Conservation (phyloP, 441 rosid species). For the Pelargonium citronellum region DNA sequence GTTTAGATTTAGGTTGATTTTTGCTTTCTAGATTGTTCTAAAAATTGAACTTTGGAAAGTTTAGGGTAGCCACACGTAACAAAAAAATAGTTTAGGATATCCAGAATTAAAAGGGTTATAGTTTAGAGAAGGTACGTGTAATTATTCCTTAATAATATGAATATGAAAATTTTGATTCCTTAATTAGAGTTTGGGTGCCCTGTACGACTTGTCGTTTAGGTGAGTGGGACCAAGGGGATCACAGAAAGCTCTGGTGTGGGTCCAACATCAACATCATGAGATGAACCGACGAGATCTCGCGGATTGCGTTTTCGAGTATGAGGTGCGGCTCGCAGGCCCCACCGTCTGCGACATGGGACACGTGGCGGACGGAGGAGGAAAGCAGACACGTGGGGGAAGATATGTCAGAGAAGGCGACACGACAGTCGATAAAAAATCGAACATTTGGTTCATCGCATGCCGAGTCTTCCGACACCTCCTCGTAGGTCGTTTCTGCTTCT, state of each 20-base stretch:
- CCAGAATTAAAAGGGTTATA: no score
- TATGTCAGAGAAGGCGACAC: not conserved
- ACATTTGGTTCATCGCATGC: conserved; percentile 27
- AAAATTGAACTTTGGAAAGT: no score
- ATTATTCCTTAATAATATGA: no score
- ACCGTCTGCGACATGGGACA: conserved; percentile 3
- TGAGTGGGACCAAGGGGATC: not conserved
- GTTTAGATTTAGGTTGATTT: no score
- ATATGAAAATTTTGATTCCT: no score
- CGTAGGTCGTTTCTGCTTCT: conserved; percentile 16
- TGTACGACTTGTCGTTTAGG: not conserved
- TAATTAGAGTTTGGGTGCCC: no score
- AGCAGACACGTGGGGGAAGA: conserved; percentile 17
- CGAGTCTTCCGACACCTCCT: conserved; percentile 27
- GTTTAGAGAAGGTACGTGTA: no score
- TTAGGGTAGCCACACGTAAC: no score
- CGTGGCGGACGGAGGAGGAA: not conserved
- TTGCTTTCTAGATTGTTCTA: no score
- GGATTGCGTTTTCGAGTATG: not conserved
- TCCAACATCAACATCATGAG: not conserved
- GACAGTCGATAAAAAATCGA: conserved; percentile 15
- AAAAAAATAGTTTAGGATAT: no score
- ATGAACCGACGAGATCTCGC: not conserved
- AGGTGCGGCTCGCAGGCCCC: not conserved
- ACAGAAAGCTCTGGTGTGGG: no score